These are phyloP conservation scores for Capsicum baccatum DNA, from an alignment of 257 asterid genomes.

Conservation along the genomic window DNA sequence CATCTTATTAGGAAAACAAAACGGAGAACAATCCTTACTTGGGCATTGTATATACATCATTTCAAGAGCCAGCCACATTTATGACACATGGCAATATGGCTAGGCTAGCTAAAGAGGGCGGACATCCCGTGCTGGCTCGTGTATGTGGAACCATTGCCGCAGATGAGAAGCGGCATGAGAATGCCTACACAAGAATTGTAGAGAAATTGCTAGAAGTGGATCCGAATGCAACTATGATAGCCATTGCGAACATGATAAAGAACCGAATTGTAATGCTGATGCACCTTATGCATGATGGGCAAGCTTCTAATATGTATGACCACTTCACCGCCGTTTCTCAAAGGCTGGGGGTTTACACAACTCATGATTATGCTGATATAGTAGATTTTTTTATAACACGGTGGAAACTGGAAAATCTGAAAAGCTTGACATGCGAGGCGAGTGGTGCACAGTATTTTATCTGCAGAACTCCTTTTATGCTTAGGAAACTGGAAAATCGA, in stretches of 20 bases:
- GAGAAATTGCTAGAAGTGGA: conserved; percentile 45
- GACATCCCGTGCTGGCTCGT: conserved; percentile 35
- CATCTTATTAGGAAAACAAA: conserved; percentile 37
- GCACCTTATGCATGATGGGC: conserved; percentile 41
- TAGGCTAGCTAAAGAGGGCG: conserved; percentile 39
- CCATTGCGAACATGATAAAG: conserved; percentile 49
- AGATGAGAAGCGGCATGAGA: conserved; percentile 52
- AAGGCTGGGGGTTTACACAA: too few relatives aligned
- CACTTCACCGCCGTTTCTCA: too few relatives aligned
- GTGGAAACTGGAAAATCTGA: too few relatives aligned
- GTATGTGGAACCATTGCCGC: conserved; percentile 48
- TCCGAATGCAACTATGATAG: conserved; percentile 38
- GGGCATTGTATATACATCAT: conserved; percentile 46
- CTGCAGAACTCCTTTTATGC: too few relatives aligned
- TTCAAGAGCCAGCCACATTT: conserved; percentile 52
- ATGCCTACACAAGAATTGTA: conserved; percentile 32
- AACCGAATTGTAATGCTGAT: conserved; percentile 45
- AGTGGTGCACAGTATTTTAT: too few relatives aligned
- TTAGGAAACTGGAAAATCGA: conserved; percentile 14
- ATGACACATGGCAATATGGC: conserved; percentile 43
- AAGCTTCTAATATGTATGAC: too few relatives aligned
- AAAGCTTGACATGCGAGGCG: too few relatives aligned
- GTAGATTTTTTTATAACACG: too few relatives aligned
- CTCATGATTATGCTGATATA: too few relatives aligned
- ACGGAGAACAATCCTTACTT: conserved; percentile 43